Conservation (phyloP, 2,329 filamentous ascomycete genomes). For the Aureobasidium sp. region DNA sequence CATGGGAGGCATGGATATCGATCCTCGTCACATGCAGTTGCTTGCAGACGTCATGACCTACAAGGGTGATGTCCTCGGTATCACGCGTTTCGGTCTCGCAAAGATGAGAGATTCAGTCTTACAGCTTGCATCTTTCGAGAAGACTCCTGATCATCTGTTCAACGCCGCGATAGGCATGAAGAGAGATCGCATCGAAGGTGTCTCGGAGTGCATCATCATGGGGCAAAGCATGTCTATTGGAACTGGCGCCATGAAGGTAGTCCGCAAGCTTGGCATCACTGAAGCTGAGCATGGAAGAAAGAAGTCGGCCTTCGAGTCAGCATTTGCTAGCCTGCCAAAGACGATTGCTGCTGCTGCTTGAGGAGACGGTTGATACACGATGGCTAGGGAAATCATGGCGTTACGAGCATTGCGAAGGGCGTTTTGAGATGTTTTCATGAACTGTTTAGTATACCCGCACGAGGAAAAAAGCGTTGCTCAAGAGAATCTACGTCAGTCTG, state of each 20-base stretch:
- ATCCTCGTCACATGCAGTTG: conserved; percentile 95
- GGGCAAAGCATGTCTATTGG: conserved; percentile 89
- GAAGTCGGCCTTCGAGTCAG: conserved; percentile 17
- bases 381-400: neutral
- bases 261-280: conserved; percentile 64
- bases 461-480: neutral
- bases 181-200: conserved; percentile 84
- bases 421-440: neutral
- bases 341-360: conserved; percentile 1
- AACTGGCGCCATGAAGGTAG: conserved; percentile 86
- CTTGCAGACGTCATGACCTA: conserved; percentile 98
- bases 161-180: conserved; percentile 91
- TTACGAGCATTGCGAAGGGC: conserved; percentile 3
- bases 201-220: conserved; percentile 97
- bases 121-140: conserved; percentile 93
- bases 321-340: conserved; percentile 7
- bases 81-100: conserved; percentile 89
- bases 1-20: conserved; percentile 92
- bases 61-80: conserved; percentile 93
- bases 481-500: neutral
- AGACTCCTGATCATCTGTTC: conserved; percentile 95
- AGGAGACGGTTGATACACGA: neutral
- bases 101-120: conserved; percentile 95
- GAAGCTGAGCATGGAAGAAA: conserved; percentile 40
- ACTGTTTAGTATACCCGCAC: conserved; percentile 3